phyloP scores from a whole-genome alignment of 768 basidiomycete species.

The Phaeolepiota aurea region DNA sequence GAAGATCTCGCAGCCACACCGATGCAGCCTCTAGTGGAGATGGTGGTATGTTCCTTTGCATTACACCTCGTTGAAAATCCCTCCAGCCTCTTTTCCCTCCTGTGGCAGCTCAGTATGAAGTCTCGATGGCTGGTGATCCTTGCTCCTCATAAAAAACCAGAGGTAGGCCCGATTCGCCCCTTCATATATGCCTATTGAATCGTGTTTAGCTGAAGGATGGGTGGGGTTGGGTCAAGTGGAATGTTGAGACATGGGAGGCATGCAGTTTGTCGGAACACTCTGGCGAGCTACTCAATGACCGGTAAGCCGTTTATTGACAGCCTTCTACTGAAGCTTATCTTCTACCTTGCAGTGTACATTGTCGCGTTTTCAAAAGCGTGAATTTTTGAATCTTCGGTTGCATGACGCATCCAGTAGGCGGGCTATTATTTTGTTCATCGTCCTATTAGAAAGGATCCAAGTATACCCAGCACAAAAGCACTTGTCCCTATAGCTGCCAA shows the following conservation, averaged over 20 bases:
- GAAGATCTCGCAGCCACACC: constrained; percentile 7
- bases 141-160: constrained; percentile 72
- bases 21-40: constrained; percentile 30
- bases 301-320: constrained; percentile 17
- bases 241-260: constrained; percentile 37
- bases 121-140: constrained; percentile 59
- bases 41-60: constrained; percentile 69
- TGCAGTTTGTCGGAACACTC: constrained; percentile 28
- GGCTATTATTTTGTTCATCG: constrained; percentile 1
- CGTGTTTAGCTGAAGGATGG: constrained; percentile 47
- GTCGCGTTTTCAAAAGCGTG: constrained; percentile 40
- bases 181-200: constrained; percentile 1
- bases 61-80: constrained; percentile 57
- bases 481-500: constrained; percentile 23
- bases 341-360: constrained; percentile 32
- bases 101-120: constrained; percentile 57
- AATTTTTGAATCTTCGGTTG: not conserved
- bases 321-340: not conserved
- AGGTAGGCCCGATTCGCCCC: constrained; percentile 27
- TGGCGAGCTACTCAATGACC: constrained; percentile 41
- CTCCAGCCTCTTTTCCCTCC: constrained; percentile 54
- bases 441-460: constrained; percentile 20
- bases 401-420: not conserved
- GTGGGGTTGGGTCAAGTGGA: constrained; percentile 64
- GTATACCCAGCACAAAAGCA: constrained; percentile 26